These are phyloP conservation scores for Thalia dealbata DNA, from an alignment of 176 grass and related monocot species.

Conservation along the genomic window DNA sequence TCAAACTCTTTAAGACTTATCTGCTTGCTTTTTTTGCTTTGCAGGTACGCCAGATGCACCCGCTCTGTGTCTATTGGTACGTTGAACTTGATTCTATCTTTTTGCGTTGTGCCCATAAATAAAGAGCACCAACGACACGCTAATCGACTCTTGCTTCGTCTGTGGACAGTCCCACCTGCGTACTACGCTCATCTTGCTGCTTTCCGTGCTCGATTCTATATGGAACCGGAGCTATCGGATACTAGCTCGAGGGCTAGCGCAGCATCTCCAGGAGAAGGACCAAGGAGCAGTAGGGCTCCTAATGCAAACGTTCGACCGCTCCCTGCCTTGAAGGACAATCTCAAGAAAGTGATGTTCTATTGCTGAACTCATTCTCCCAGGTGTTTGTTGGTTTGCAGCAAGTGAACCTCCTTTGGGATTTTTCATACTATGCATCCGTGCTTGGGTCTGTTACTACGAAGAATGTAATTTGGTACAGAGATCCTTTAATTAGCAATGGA, in stretches of 20 bases:
- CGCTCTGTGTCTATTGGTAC: slow-evolving; percentile 1
- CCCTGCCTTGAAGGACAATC: neutral
- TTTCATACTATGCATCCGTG: no score
- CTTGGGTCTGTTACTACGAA: no score
- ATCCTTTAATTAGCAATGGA: no score
- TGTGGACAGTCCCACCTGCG: slow-evolving; percentile 3
- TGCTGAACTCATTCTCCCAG: neutral
- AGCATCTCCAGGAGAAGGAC: neutral
- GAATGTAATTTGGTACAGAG: no score
- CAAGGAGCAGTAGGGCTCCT: neutral
- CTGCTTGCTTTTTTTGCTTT: neutral
- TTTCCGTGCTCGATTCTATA: neutral
- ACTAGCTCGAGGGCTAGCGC: neutral
- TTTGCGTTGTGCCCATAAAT: neutral
- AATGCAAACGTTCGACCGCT: neutral
- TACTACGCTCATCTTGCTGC: slow-evolving; percentile 7
- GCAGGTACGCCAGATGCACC: slow-evolving; percentile 4
- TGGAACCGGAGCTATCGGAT: neutral
- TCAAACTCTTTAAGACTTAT: neutral
- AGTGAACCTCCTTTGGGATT: no score
- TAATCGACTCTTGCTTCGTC: neutral
- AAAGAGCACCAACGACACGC: no score
- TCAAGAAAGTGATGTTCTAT: slow-evolving; percentile 2
- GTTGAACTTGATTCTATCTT: neutral
- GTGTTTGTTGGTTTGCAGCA: no score